phyloP scores from a whole-genome alignment of 306 rosid genomes.

The Begonia fuchsioides region DNA sequence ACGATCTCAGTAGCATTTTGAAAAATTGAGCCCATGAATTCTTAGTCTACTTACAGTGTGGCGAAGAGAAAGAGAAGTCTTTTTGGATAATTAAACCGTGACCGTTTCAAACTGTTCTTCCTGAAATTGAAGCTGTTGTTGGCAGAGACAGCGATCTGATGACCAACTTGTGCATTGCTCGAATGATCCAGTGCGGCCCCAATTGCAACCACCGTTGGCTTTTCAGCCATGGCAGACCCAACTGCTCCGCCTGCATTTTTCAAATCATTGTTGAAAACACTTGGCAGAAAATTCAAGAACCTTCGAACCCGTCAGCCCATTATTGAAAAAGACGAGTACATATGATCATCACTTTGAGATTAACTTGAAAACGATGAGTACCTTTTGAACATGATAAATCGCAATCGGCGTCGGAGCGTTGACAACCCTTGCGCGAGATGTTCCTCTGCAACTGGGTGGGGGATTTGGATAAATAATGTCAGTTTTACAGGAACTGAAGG shows the following conservation, averaged over 20 bases:
- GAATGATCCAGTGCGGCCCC: constrained; percentile 35
- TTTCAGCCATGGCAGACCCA: constrained; percentile 45
- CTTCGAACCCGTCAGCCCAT: too few species aligned
- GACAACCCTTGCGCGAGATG: constrained; percentile 58
- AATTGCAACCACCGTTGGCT: constrained; percentile 10
- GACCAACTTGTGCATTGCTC: constrained; percentile 39
- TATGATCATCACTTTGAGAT: not conserved
- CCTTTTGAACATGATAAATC: constrained; percentile 54
- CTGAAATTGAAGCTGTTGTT: constrained; percentile 15
- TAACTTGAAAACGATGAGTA: constrained; percentile 11
- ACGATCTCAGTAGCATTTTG: not conserved
- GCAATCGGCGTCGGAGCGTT: constrained; percentile 35
- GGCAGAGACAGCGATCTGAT: constrained; percentile 28
- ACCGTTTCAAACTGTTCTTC: constrained; percentile 58
- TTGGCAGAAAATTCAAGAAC: too few species aligned
- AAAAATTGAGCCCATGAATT: too few species aligned
- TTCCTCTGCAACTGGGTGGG: constrained; percentile 51
- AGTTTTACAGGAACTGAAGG: not conserved
- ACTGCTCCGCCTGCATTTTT: constrained; percentile 15
- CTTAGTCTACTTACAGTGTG: constrained; percentile 56
- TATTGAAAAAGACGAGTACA: too few species aligned
- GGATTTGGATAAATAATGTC: not conserved
- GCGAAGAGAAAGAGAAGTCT: constrained; percentile 76
- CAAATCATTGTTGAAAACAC: too few species aligned
- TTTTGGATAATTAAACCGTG: constrained; percentile 68